Conservation (phyloP, 345 rosid species). For the Limnanthes douglasii region DNA sequence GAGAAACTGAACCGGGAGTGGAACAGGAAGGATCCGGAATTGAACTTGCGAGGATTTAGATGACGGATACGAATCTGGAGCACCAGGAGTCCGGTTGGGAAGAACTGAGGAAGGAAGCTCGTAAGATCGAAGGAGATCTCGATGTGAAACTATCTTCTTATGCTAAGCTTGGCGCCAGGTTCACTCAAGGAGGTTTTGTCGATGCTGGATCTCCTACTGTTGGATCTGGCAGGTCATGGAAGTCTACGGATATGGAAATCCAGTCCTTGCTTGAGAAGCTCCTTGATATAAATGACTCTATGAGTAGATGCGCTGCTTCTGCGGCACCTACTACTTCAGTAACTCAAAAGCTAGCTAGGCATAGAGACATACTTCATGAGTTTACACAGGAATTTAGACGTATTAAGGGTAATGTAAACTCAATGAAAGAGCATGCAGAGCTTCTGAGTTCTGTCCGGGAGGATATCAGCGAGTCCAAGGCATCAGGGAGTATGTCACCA, state of each 20-base stretch:
- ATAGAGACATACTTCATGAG: slow-evolving; percentile 94
- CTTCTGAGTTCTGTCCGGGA: slow-evolving; percentile 93
- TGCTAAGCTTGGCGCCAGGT: slow-evolving; percentile 91
- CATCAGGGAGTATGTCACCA: slow-evolving; percentile 91
- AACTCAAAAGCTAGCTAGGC: slow-evolving; percentile 91
- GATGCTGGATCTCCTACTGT: slow-evolving; percentile 78
- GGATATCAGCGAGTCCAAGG: slow-evolving; percentile 93
- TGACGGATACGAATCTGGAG: slow-evolving; percentile 67
- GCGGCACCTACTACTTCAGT: slow-evolving; percentile 76
- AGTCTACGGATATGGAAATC: slow-evolving; percentile 97
- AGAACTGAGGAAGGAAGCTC: slow-evolving; percentile 81
- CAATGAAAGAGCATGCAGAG: slow-evolving; percentile 91
- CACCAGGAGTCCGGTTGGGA: slow-evolving; percentile 97
- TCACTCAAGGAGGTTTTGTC: slow-evolving; percentile 75
- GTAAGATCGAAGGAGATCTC: slow-evolving; percentile 94
- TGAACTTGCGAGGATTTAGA: slow-evolving; percentile 19
- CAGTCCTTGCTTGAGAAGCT: slow-evolving; percentile 85
- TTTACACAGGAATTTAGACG: slow-evolving; percentile 96
- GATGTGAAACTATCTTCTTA: slow-evolving; percentile 96
- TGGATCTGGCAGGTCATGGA: slow-evolving; percentile 80
- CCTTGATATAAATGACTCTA: slow-evolving; percentile 71
- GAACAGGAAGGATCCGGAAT: slow-evolving; percentile 11
- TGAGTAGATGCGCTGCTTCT: slow-evolving; percentile 96
- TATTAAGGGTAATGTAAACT: slow-evolving; percentile 78
- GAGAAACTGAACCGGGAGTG: no score